These are phyloP conservation scores for Tulasnella sp. DNA, from an alignment of 768 basidiomycete species.

Conservation along the genomic window DNA sequence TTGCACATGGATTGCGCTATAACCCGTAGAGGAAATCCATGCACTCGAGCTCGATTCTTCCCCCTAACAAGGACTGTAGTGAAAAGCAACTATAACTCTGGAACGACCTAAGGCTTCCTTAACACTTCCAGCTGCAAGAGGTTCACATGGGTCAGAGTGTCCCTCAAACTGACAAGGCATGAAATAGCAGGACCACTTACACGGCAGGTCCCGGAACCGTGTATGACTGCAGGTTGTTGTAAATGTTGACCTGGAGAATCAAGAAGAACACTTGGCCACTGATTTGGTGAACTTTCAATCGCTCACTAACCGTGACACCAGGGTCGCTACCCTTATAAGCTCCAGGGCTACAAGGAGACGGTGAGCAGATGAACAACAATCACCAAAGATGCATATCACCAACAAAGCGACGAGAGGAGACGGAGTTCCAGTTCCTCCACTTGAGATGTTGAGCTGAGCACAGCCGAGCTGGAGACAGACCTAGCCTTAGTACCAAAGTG, in stretches of 20 bases:
- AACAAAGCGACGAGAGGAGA: neutral
- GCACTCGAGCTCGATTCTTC: no score
- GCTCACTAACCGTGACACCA: constrained; percentile 30
- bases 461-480: constrained; percentile 28
- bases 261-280: constrained; percentile 19
- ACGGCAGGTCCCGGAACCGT: constrained; percentile 27
- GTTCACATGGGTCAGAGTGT: neutral
- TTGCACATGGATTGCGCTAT: no score
- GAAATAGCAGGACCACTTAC: neutral
- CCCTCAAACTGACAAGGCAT: neutral
- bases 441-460: constrained; percentile 37
- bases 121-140: neutral
- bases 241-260: constrained; percentile 34
- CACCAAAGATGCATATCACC: neutral
- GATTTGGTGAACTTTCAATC: neutral
- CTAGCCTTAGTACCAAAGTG: neutral
- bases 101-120: neutral
- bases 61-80: no score
- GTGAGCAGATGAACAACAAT: constrained; percentile 22
- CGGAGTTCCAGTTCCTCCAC: constrained; percentile 20
- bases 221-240: constrained; percentile 45
- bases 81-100: no score
- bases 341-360: constrained; percentile 39
- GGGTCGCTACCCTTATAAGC: constrained; percentile 37
- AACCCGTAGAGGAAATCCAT: no score